Evolutionary conservation across 768 basidiomycete species (phyloP).

Genomic region (Kockovaella imperatae): DNA sequence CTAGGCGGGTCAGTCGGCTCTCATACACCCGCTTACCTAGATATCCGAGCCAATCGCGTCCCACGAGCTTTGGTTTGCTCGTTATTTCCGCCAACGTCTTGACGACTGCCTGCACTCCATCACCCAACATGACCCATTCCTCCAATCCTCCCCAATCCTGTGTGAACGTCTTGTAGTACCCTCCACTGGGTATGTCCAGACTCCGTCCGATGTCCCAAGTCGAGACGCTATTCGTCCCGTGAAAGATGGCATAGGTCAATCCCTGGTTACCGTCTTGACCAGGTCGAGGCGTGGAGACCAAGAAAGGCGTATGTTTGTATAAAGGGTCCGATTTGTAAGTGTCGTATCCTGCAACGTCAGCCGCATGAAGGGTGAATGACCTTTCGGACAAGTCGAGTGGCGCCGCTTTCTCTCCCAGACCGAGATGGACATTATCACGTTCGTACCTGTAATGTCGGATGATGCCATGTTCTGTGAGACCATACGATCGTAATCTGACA

Average conservation of each 20-base stretch:
- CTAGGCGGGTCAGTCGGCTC: neutral
- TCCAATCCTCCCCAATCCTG: constrained; percentile 42
- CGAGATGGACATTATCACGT: constrained; percentile 26
- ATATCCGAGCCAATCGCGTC: constrained; percentile 41
- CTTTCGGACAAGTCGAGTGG: constrained; percentile 34
- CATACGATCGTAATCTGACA: constrained; percentile 26
- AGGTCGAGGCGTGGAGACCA: constrained; percentile 28
- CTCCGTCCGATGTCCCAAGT: constrained; percentile 35
- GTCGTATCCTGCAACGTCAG: constrained; percentile 38
- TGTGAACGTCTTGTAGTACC: constrained; percentile 33
- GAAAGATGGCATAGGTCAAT: constrained; percentile 13
- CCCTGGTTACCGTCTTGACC: neutral
- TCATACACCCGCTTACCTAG: constrained; percentile 17
- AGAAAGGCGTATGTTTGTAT: constrained; percentile 44
- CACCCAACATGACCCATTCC: constrained; percentile 31
- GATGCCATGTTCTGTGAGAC: constrained; percentile 32
- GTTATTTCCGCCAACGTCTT: constrained; percentile 32
- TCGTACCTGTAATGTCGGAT: constrained; percentile 24
- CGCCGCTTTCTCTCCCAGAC: constrained; percentile 39
- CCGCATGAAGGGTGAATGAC: constrained; percentile 24
- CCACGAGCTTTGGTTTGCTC: constrained; percentile 28
- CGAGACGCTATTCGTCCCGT: constrained; percentile 32
- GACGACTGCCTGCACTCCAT: constrained; percentile 26
- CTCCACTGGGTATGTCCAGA: constrained; percentile 35
- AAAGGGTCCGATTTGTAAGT: constrained; percentile 37